phyloP scores from a whole-genome alignment of 2,329 filamentous ascomycete species.

The Fonsecaea nubica region DNA sequence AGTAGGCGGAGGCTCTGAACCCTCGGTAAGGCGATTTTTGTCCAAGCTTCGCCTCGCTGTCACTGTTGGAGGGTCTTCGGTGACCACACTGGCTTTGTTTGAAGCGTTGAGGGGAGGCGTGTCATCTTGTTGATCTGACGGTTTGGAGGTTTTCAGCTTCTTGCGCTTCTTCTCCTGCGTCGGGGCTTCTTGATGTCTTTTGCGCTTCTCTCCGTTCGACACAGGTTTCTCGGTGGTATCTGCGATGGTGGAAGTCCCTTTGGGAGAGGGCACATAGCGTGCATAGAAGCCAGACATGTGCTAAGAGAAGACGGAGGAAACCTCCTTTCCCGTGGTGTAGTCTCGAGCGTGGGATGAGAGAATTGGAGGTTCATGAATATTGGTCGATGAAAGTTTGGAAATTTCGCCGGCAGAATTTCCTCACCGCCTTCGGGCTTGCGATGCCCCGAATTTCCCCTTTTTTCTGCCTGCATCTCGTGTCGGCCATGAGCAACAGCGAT shows the following conservation, averaged over 20 bases:
- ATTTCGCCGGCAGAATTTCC: constrained; percentile 22
- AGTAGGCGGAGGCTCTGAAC: constrained; percentile 7
- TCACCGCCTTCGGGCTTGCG: constrained; percentile 17
- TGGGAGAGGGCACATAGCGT: constrained; percentile 53
- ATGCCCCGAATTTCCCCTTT: constrained; percentile 1
- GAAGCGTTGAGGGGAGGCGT: neutral
- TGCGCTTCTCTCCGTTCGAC: constrained; percentile 38
- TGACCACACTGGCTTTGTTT: neutral
- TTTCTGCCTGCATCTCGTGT: neutral
- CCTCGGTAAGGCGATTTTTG: constrained; percentile 31
- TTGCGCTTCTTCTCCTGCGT: constrained; percentile 46
- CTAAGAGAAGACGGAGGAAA: neutral
- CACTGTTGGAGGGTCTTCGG: constrained; percentile 22
- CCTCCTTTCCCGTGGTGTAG: neutral
- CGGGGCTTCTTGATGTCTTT: constrained; percentile 39
- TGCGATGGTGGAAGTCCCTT: neutral
- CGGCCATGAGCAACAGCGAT: neutral
- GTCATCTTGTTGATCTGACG: neutral
- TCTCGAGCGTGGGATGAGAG: neutral
- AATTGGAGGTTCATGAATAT: neutral
- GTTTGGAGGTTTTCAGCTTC: constrained; percentile 48
- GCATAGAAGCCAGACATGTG: constrained; percentile 57
- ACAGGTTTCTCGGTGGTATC: neutral
- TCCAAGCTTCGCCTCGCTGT: constrained; percentile 18
- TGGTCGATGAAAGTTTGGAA: constrained; percentile 18